These are phyloP conservation scores for Rhizomucor miehei DNA, from an alignment of 371 early-diverging fungal genomes.

Conservation along the genomic window DNA sequence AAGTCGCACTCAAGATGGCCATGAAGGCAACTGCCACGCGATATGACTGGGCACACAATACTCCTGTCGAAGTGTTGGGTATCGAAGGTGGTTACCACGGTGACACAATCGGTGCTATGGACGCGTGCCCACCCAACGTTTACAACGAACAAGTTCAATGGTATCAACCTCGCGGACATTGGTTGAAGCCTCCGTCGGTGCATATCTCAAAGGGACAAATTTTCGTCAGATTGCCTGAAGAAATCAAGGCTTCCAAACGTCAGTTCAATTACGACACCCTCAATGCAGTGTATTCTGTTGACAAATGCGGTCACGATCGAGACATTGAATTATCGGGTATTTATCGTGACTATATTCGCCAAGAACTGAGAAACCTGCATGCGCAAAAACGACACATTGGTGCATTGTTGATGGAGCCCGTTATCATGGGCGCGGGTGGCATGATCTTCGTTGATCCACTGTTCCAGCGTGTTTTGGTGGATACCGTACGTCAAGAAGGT, in stretches of 20 bases:
- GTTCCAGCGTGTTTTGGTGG: slow-evolving; percentile 69
- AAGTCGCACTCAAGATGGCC: slow-evolving; percentile 85
- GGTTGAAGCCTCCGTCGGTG: slow-evolving; percentile 75
- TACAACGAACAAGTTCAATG: slow-evolving; percentile 77
- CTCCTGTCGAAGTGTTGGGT: slow-evolving; percentile 61
- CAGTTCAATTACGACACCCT: slow-evolving; percentile 27
- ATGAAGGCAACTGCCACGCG: slow-evolving; percentile 49
- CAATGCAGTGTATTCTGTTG: slow-evolving; percentile 33
- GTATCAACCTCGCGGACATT: slow-evolving; percentile 74
- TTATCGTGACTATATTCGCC: slow-evolving; percentile 52
- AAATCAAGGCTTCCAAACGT: not conserved
- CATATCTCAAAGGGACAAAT: slow-evolving; percentile 58
- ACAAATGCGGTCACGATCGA: slow-evolving; percentile 10
- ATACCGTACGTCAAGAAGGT: slow-evolving; percentile 55
- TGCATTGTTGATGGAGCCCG: slow-evolving; percentile 75
- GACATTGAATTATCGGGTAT: slow-evolving; percentile 31
- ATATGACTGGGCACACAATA: slow-evolving; percentile 30
- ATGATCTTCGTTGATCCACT: slow-evolving; percentile 84
- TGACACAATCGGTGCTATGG: slow-evolving; percentile 86
- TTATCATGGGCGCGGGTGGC: slow-evolving; percentile 82
- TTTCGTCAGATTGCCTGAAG: slow-evolving; percentile 37
- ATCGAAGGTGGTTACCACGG: slow-evolving; percentile 82
- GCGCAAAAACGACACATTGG: slow-evolving; percentile 63
- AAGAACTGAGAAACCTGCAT: slow-evolving; percentile 35
- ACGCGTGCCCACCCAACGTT: slow-evolving; percentile 72